A percentile compares a stretch with the other conserved stretches of the same genome.
phyloP scores from a whole-genome alignment of 495 filamentous ascomycete genomes.

The Penicillium diatomitis region DNA sequence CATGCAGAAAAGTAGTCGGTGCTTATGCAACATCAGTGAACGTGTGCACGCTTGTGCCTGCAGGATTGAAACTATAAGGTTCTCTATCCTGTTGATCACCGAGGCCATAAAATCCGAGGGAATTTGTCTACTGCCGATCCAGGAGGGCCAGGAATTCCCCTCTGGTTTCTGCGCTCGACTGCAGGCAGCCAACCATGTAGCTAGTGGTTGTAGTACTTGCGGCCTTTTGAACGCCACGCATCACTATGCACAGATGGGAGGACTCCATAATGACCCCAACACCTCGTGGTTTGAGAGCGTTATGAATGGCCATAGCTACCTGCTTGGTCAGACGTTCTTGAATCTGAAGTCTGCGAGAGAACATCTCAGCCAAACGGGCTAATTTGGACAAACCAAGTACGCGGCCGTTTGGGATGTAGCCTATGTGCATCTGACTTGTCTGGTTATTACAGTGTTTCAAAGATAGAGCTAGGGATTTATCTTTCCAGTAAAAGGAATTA shows the following conservation, averaged over 20 bases:
- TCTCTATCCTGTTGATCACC: too few relatives aligned
- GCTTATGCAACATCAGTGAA: too few relatives aligned
- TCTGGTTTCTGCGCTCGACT: slow-evolving; percentile 83
- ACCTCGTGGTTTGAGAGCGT: slow-evolving; percentile 76
- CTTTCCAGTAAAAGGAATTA: slow-evolving; percentile 76
- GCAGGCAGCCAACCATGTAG: slow-evolving; percentile 90
- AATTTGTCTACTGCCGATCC: background rate
- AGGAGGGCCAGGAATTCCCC: slow-evolving; percentile 73
- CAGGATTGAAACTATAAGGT: too few relatives aligned
- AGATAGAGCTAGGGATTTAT: slow-evolving; percentile 31
- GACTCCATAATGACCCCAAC: slow-evolving; percentile 97
- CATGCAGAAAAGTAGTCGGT: too few relatives aligned
- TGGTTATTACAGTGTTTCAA: slow-evolving; percentile 7
- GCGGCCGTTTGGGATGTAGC: slow-evolving; percentile 77
- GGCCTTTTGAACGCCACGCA: slow-evolving; percentile 88
- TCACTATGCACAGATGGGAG: slow-evolving; percentile 94
- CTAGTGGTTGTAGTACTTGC: slow-evolving; percentile 81
- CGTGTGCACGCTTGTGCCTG: too few relatives aligned
- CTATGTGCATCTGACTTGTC: slow-evolving; percentile 78
- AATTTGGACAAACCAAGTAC: slow-evolving; percentile 95
- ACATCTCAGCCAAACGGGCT: slow-evolving; percentile 94
- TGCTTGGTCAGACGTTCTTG: slow-evolving; percentile 94
- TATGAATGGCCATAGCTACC: slow-evolving; percentile 85
- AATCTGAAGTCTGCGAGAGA: slow-evolving; percentile 82
- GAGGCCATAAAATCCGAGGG: background rate